phyloP scores from a whole-genome alignment of 2,329 filamentous ascomycete species.

The Fusarium sp. region DNA sequence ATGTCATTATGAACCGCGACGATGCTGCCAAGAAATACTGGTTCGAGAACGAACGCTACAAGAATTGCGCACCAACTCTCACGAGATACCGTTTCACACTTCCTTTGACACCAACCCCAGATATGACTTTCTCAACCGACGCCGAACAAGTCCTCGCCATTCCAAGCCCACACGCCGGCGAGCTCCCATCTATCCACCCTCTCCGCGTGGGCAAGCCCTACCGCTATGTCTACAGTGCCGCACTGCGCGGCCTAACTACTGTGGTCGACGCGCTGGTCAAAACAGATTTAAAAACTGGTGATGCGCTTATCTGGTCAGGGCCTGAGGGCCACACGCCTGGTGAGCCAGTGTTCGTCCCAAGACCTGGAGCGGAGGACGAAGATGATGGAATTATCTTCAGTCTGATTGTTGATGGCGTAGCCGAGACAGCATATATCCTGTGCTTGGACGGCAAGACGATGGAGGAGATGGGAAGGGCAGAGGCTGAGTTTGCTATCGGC shows the following conservation, averaged over 20 bases:
- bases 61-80: slow-evolving; percentile 55
- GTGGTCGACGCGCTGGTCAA: slow-evolving; percentile 74
- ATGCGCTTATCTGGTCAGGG: slow-evolving; percentile 68
- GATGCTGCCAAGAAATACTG: slow-evolving; percentile 59
- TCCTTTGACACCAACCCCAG: slow-evolving; percentile 33
- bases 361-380: slow-evolving; percentile 60
- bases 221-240: slow-evolving; percentile 71
- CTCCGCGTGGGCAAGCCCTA: slow-evolving; percentile 63
- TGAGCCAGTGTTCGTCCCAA: slow-evolving; percentile 75
- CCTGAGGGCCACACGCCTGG: slow-evolving; percentile 73
- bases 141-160: slow-evolving; percentile 60
- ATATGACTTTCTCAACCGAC: slow-evolving; percentile 29
- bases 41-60: slow-evolving; percentile 55
- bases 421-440: slow-evolving; percentile 72
- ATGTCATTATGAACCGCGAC: slow-evolving; percentile 70
- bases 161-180: slow-evolving; percentile 66
- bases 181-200: slow-evolving; percentile 76
- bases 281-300: slow-evolving; percentile 69
- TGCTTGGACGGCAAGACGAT: slow-evolving; percentile 73
- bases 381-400: slow-evolving; percentile 73
- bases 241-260: slow-evolving; percentile 68
- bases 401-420: slow-evolving; percentile 73
- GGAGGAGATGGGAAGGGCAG: slow-evolving; percentile 73
- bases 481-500: slow-evolving; percentile 69
- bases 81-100: slow-evolving; percentile 60